A percentile compares a stretch with the other conserved stretches of the same genome.
Evolutionary conservation across 148 eudicot genomes (phyloP).

Genomic region (Rhododendron molle): DNA sequence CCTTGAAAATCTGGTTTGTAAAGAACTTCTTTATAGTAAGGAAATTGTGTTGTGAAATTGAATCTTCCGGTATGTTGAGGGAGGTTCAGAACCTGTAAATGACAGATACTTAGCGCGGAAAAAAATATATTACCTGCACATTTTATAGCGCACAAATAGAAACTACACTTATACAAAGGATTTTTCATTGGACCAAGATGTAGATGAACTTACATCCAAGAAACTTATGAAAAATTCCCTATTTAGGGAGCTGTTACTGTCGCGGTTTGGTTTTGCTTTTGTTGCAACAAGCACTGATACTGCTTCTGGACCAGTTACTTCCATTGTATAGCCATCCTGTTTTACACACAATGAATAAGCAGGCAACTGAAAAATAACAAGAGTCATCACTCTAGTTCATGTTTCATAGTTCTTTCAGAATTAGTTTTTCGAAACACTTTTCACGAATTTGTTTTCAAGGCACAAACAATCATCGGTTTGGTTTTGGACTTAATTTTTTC

Average conservation of each 20-base stretch:
- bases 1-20: slow-evolving; percentile 43
- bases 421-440: not conserved
- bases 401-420: not conserved
- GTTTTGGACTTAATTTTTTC: not conserved
- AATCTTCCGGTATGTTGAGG: slow-evolving; percentile 64
- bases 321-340: slow-evolving; percentile 87
- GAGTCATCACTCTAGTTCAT: not conserved
- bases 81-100: slow-evolving; percentile 55
- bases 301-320: slow-evolving; percentile 43
- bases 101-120: not conserved
- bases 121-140: not conserved
- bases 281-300: slow-evolving; percentile 71
- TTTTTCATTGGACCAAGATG: not conserved
- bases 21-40: slow-evolving; percentile 44
- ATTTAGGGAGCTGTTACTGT: slow-evolving; percentile 39
- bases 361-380: not conserved
- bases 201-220: slow-evolving; percentile 55
- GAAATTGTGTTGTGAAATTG: slow-evolving; percentile 71
- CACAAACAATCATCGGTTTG: not conserved
- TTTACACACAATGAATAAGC: not conserved
- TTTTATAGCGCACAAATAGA: not conserved
- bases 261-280: slow-evolving; percentile 59
- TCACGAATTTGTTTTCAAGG: not conserved
- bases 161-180: not conserved
- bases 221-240: slow-evolving; percentile 52